phyloP scores from a whole-genome alignment of 2,329 filamentous ascomycete genomes.

The Ceratocystis papillata region DNA sequence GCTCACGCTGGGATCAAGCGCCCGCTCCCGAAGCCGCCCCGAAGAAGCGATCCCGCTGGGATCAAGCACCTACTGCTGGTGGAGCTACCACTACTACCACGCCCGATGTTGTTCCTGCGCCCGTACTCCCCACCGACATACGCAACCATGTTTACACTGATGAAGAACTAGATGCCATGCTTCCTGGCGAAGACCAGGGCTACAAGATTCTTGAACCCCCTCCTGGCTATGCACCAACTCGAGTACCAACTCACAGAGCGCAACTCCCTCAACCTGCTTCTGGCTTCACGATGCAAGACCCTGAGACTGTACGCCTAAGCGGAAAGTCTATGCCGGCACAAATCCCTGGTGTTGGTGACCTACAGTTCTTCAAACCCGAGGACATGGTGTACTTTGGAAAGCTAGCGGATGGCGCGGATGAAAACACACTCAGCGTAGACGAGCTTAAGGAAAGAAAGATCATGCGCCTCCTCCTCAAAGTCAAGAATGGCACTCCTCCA shows the following conservation, averaged over 20 bases:
- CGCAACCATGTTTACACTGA: constrained; percentile 79
- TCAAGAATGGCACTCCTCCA: constrained; percentile 97
- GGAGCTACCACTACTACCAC: constrained; percentile 63
- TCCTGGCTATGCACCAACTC: constrained; percentile 78
- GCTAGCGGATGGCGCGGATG: constrained; percentile 84
- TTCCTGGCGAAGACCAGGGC: constrained; percentile 77
- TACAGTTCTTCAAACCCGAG: constrained; percentile 97
- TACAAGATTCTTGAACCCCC: constrained; percentile 88
- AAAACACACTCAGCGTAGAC: constrained; percentile 83
- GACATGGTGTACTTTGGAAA: constrained; percentile 99
- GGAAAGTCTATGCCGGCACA: constrained; percentile 90
- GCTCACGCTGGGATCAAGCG: constrained; percentile 80
- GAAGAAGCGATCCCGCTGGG: constrained; percentile 80
- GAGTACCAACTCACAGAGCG: constrained; percentile 63
- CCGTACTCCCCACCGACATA: constrained; percentile 72
- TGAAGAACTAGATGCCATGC: constrained; percentile 83
- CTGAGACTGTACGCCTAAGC: constrained; percentile 68
- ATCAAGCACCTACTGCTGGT: constrained; percentile 73
- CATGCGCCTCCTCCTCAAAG: constrained; percentile 90
- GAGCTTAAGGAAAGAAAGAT: constrained; percentile 98
- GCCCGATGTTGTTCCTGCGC: constrained; percentile 55
- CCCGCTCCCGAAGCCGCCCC: constrained; percentile 50
- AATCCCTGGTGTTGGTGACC: constrained; percentile 87
- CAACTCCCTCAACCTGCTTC: constrained; percentile 53
- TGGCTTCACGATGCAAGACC: constrained; percentile 97